Evolutionary conservation across 1,139 yeast genomes (phyloP).

Genomic region (Diutina scorzettiae): DNA sequence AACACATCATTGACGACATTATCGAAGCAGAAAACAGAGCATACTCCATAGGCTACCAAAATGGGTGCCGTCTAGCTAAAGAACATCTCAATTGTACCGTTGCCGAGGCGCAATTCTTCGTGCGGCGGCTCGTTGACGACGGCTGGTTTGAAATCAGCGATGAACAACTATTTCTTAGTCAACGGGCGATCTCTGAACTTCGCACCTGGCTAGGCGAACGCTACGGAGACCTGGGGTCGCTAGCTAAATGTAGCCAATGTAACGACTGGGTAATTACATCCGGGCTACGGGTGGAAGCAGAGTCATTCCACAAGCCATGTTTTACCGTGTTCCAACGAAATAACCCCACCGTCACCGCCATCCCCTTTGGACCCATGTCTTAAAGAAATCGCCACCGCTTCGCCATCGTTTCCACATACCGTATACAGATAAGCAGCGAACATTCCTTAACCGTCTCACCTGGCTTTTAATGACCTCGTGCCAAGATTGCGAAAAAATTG

Average conservation of each 20-base stretch:
- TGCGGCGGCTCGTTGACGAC: conserved; percentile 30
- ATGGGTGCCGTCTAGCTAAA: conserved; percentile 19
- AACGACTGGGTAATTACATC: conserved; percentile 48
- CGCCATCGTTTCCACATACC: too few species aligned
- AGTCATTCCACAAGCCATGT: conserved; percentile 42
- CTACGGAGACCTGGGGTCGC: conserved; percentile 32
- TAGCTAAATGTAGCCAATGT: conserved; percentile 41
- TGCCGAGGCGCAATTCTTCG: conserved; percentile 23
- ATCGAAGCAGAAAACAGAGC: conserved; percentile 18
- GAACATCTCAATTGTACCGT: conserved; percentile 15
- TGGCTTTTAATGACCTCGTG: too few species aligned
- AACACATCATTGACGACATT: conserved; percentile 34
- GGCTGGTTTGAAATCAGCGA: conserved; percentile 38
- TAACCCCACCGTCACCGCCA: background rate
- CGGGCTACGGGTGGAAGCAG: conserved; percentile 18
- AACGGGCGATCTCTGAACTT: conserved; percentile 34
- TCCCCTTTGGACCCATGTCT: background rate
- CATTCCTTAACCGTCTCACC: too few species aligned
- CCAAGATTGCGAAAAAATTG: too few species aligned
- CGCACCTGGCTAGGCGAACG: conserved; percentile 30
- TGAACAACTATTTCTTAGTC: conserved; percentile 25
- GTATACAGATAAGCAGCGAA: too few species aligned
- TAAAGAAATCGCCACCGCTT: too few species aligned
- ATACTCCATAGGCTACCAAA: conserved; percentile 19
- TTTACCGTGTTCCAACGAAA: conserved; percentile 22